Percentiles rank a stretch among this genome's conserved stretches.
Conservation (phyloP, 495 filamentous ascomycete genomes). For the Pseudomonodictys pantanalensis region DNA sequence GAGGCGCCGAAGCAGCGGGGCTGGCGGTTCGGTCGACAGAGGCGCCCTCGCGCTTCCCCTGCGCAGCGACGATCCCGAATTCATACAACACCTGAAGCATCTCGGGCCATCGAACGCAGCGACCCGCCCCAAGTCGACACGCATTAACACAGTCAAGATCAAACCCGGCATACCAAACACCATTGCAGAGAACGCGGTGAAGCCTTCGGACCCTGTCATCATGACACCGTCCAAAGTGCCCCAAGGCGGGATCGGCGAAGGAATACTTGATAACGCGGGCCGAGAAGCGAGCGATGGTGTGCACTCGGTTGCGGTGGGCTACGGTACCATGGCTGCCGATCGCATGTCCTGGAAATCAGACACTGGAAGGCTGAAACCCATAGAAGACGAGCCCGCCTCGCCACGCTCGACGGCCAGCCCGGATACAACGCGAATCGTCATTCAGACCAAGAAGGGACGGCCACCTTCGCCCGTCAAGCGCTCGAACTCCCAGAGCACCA, state of each 20-base stretch:
- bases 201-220: background rate
- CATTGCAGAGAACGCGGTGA: slow-evolving; percentile 16
- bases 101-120: slow-evolving; percentile 92
- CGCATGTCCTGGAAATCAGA: slow-evolving; percentile 24
- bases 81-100: slow-evolving; percentile 80
- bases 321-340: slow-evolving; percentile 55
- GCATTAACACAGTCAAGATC: slow-evolving; percentile 88
- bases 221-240: slow-evolving; percentile 29
- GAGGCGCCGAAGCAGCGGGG: slow-evolving; percentile 38
- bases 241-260: slow-evolving; percentile 53
- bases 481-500: slow-evolving; percentile 20
- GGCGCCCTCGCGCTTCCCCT: slow-evolving; percentile 23
- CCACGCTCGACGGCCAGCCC: slow-evolving; percentile 12
- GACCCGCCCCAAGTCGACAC: slow-evolving; percentile 74
- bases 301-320: slow-evolving; percentile 62
- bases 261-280: slow-evolving; percentile 51
- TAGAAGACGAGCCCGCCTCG: slow-evolving; percentile 12
- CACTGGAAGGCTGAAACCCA: background rate
- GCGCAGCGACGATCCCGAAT: slow-evolving; percentile 53
- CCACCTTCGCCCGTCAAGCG: background rate
- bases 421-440: slow-evolving; percentile 9
- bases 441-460: background rate
- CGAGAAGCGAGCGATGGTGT: slow-evolving; percentile 65
- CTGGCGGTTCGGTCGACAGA: slow-evolving; percentile 23
- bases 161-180: slow-evolving; percentile 56